These are phyloP conservation scores for Paragyromitra xinjiangensis DNA, from an alignment of 495 filamentous ascomycete species.

Conservation along the genomic window DNA sequence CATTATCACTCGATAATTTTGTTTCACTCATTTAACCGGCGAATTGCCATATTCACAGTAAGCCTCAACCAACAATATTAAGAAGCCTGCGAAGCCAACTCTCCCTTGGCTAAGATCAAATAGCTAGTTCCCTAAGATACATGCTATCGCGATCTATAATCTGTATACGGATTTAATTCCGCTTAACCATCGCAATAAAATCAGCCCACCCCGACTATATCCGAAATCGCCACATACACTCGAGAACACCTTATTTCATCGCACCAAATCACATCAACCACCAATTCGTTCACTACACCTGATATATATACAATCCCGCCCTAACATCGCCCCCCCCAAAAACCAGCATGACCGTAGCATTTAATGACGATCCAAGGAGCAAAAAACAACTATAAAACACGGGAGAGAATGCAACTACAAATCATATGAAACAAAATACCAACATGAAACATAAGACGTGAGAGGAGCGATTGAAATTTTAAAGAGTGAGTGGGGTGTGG, in stretches of 20 bases:
- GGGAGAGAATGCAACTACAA: conserved; percentile 3
- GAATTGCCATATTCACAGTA: too few species aligned
- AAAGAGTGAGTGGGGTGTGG: conserved; percentile 13
- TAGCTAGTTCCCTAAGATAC: too few species aligned
- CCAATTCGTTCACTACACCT: not conserved
- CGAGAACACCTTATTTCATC: not conserved
- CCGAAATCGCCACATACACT: not conserved
- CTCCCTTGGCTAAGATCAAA: too few species aligned
- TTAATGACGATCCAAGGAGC: not conserved
- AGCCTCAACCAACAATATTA: too few species aligned
- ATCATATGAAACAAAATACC: conserved; percentile 17
- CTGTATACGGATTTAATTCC: not conserved
- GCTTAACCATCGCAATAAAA: not conserved
- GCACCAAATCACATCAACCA: not conserved
- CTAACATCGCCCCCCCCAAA: not conserved
- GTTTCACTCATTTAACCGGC: too few species aligned
- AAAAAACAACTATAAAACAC: conserved; percentile 4
- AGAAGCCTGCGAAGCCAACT: too few species aligned
- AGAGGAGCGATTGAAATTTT: conserved; percentile 16
- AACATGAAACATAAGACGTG: conserved; percentile 11
- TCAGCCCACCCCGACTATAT: not conserved
- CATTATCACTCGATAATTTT: not conserved
- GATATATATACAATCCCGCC: conserved; percentile 1
- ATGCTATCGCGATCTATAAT: too few species aligned
- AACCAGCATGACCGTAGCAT: not conserved